These are phyloP conservation scores for Penicillium tannophilum DNA, from an alignment of 495 filamentous ascomycete species.

Conservation along the genomic window DNA sequence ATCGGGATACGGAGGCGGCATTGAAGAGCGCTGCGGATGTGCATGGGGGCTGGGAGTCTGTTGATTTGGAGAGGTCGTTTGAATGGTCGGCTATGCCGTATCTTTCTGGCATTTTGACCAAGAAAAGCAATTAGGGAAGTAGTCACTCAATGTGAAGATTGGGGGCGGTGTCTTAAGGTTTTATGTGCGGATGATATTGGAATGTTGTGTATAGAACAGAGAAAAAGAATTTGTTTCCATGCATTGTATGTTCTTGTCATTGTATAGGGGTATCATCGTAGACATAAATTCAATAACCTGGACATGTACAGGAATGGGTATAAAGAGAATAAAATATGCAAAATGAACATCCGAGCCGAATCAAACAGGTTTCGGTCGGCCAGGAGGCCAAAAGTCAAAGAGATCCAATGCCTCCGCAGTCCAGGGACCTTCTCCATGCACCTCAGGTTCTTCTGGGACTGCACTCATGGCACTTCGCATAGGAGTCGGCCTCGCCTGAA, in stretches of 20 bases:
- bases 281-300: slow-evolving; percentile 10
- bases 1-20: slow-evolving; percentile 55
- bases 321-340: not conserved
- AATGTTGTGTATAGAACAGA: too few species aligned
- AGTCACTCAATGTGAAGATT: too few species aligned
- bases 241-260: not conserved
- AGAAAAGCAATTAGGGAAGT: slow-evolving; percentile 13
- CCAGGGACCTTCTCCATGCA: slow-evolving; percentile 50
- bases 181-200: not conserved
- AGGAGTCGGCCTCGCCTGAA: slow-evolving; percentile 16
- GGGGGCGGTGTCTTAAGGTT: not conserved
- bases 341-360: not conserved
- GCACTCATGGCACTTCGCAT: slow-evolving; percentile 26
- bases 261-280: slow-evolving; percentile 23
- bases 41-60: slow-evolving; percentile 56
- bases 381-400: slow-evolving; percentile 57
- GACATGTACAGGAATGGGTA: slow-evolving; percentile 5
- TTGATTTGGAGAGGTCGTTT: slow-evolving; percentile 54
- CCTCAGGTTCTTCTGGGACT: slow-evolving; percentile 11
- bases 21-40: slow-evolving; percentile 45
- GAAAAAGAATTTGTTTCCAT: not conserved
- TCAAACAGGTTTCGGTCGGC: slow-evolving; percentile 37
- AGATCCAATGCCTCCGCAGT: slow-evolving; percentile 61
- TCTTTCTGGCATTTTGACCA: slow-evolving; percentile 56
- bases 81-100: slow-evolving; percentile 56